phyloP scores from a whole-genome alignment of 169 alveolate genomes.

The Cryptosporidium parvum region DNA sequence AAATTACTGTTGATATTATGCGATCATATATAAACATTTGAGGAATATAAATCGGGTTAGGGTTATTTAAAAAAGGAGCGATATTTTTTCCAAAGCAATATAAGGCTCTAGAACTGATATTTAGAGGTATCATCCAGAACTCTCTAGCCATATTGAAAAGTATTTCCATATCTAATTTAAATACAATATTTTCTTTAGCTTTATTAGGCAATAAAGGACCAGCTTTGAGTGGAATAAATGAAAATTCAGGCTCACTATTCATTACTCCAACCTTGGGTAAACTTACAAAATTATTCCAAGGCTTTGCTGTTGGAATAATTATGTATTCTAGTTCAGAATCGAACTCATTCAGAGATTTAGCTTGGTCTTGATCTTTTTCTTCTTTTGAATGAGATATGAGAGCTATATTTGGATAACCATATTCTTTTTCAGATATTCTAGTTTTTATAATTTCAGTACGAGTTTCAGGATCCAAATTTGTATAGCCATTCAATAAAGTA shows the following conservation, averaged over 20 bases:
- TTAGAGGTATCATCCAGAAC: constrained; percentile 58
- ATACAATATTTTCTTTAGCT: background rate
- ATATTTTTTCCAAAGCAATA: constrained; percentile 49
- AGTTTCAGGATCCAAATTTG: background rate
- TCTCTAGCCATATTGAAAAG: constrained; percentile 48
- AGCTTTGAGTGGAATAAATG: constrained; percentile 42
- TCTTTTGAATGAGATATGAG: background rate
- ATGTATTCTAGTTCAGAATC: background rate
- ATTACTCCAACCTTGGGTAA: constrained; percentile 12
- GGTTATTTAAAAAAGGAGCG: constrained; percentile 17
- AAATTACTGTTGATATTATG: constrained; percentile 55
- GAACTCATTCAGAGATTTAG: background rate
- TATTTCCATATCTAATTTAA: constrained; percentile 11
- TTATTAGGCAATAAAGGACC: constrained; percentile 10
- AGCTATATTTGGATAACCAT: background rate
- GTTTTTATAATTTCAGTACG: background rate
- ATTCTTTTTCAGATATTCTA: background rate
- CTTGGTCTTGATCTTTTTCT: background rate
- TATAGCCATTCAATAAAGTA: background rate
- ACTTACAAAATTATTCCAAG: constrained; percentile 22
- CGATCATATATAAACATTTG: constrained; percentile 48
- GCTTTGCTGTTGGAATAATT: constrained; percentile 30
- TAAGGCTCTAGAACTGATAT: background rate
- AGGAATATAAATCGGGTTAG: constrained; percentile 46
- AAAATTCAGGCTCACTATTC: constrained; percentile 39